Conservation (phyloP, 306 rosid genomes). For the Quercus rubra region DNA sequence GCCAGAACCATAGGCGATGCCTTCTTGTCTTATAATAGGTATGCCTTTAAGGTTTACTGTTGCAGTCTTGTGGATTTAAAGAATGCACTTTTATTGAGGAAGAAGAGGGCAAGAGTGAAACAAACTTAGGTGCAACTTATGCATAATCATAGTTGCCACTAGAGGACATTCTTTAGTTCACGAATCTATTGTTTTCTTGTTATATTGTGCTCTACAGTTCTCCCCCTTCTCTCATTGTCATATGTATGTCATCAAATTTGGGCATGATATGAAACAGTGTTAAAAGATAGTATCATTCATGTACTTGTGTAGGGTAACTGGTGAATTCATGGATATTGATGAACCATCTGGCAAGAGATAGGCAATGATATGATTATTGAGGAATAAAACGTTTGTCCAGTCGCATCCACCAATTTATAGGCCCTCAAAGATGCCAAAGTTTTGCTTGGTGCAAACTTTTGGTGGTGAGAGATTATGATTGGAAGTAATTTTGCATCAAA, state of each 20-base stretch:
- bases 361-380: background rate
- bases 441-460: background rate
- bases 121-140: background rate
- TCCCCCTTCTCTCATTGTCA: background rate
- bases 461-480: background rate
- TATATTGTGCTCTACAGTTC: background rate
- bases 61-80: background rate
- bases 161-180: background rate
- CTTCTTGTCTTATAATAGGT: slow-evolving; percentile 67
- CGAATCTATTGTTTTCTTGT: background rate
- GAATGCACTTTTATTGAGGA: too few species aligned
- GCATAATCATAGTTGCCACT: background rate
- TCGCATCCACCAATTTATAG: background rate
- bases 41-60: background rate
- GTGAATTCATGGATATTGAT: slow-evolving; percentile 44
- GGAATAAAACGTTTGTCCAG: slow-evolving; percentile 3
- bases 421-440: background rate
- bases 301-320: slow-evolving; percentile 58
- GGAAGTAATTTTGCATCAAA: background rate
- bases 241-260: background rate
- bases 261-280: background rate
- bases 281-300: background rate
- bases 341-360: background rate
- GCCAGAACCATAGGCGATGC: slow-evolving; percentile 89
- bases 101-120: too few species aligned